A percentile compares a stretch with the other conserved stretches of the same genome.
These are phyloP conservation scores for Alnus glutinosa DNA, from an alignment of 306 rosid species.

Conservation along the genomic window DNA sequence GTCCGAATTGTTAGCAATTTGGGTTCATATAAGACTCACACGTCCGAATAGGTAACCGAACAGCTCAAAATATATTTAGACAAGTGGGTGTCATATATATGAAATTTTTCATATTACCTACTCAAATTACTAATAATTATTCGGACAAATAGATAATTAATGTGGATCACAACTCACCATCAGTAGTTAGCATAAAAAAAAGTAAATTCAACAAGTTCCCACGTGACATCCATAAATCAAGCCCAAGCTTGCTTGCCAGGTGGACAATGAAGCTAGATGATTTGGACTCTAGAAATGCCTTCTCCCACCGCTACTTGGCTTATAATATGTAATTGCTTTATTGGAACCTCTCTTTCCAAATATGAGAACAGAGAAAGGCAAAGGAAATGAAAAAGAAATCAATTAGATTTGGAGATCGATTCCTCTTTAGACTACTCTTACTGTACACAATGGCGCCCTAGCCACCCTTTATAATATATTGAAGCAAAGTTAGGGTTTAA, in stretches of 20 bases:
- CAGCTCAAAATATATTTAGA: too few species aligned
- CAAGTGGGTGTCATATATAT: too few species aligned
- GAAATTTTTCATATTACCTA: too few species aligned
- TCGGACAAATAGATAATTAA: too few species aligned
- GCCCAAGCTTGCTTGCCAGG: conserved; percentile 37
- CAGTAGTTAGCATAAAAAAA: background rate
- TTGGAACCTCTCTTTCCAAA: conserved; percentile 24
- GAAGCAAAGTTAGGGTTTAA: conserved; percentile 56
- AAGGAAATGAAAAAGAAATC: background rate
- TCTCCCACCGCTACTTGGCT: conserved; percentile 37
- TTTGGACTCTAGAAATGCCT: conserved; percentile 36
- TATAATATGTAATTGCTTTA: conserved; percentile 11
- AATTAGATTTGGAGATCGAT: conserved; percentile 29
- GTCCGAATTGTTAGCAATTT: too few species aligned
- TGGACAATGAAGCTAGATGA: conserved; percentile 35
- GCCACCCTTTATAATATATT: conserved; percentile 50
- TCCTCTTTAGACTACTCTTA: conserved; percentile 32
- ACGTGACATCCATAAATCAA: conserved; percentile 24
- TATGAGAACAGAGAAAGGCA: background rate
- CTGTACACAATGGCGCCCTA: conserved; percentile 8
- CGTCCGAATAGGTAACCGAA: too few species aligned
- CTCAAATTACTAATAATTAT: too few species aligned
- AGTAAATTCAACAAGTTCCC: conserved; percentile 43
- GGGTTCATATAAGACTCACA: too few species aligned
- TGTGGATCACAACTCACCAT: too few species aligned